Evolutionary conservation across 441 rosid genomes (phyloP).

Genomic region (Mallotus repandus): DNA sequence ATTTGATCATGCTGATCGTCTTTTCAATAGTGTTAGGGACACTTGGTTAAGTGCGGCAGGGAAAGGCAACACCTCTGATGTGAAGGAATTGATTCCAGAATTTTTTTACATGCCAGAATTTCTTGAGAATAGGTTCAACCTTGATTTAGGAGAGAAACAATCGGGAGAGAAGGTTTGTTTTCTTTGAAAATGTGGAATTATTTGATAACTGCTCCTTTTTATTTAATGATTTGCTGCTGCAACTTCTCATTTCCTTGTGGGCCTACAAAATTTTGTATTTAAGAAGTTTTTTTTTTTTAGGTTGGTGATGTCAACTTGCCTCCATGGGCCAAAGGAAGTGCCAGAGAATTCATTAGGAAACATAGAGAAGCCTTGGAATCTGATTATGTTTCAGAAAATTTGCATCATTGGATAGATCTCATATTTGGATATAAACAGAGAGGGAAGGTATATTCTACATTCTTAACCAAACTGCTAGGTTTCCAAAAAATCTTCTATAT

Average conservation of each 20-base stretch:
- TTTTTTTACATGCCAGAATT: slow-evolving; percentile 99
- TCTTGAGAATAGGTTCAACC: slow-evolving; percentile 80
- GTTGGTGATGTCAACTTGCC: slow-evolving; percentile 93
- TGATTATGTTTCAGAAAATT: slow-evolving; percentile 92
- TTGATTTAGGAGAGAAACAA: slow-evolving; percentile 98
- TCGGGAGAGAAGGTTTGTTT: slow-evolving; percentile 96
- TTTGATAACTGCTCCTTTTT: slow-evolving; percentile 8
- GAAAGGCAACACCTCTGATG: slow-evolving; percentile 98
- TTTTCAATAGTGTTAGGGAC: slow-evolving; percentile 88
- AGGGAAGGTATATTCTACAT: slow-evolving; percentile 72
- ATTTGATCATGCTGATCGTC: slow-evolving; percentile 99
- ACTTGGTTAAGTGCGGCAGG: slow-evolving; percentile 99
- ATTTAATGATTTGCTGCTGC: slow-evolving; percentile 16
- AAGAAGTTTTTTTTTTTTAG: slow-evolving; percentile 36
- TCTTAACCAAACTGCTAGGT: not conserved
- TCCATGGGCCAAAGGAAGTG: slow-evolving; percentile 99
- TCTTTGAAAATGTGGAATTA: slow-evolving; percentile 12
- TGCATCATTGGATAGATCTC: slow-evolving; percentile 99
- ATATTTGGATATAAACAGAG: slow-evolving; percentile 98
- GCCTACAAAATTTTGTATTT: not conserved
- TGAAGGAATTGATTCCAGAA: slow-evolving; percentile 98
- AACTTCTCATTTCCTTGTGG: not conserved
- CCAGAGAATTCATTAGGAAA: slow-evolving; percentile 85
- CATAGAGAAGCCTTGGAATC: slow-evolving; percentile 99
- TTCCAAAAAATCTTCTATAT: not conserved